Percentiles rank a stretch among this genome's conserved stretches.
These are phyloP conservation scores for Oemleria cerasiformis DNA, from an alignment of 306 rosid species.

Conservation along the genomic window DNA sequence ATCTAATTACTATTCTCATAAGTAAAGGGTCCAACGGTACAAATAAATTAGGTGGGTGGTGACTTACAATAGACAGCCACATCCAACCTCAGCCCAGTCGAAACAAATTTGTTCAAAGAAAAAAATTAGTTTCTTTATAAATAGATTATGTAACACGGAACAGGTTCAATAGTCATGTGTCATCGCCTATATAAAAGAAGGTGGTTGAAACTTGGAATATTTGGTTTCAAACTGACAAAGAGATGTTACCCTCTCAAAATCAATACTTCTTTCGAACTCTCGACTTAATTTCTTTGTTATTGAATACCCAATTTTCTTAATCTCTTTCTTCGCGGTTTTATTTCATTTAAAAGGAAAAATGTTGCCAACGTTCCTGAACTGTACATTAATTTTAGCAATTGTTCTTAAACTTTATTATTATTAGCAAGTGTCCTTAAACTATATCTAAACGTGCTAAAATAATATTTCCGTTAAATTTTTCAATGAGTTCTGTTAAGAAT, in stretches of 20 bases:
- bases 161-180: not conserved
- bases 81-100: constrained; percentile 2
- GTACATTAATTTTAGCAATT: too few species aligned
- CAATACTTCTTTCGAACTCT: not conserved
- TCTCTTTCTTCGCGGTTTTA: not conserved
- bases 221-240: constrained; percentile 8
- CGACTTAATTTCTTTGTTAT: not conserved
- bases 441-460: too few species aligned
- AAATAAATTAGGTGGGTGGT: constrained; percentile 24
- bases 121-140: not conserved
- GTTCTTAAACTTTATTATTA: too few species aligned
- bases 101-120: constrained; percentile 12
- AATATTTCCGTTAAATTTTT: too few species aligned
- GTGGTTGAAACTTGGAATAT: constrained; percentile 3
- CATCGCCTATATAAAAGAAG: not conserved
- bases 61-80: constrained; percentile 26
- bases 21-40: not conserved
- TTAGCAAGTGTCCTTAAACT: too few species aligned
- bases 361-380: too few species aligned
- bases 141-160: constrained; percentile 26
- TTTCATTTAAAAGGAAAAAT: too few species aligned
- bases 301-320: not conserved
- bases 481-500: too few species aligned
- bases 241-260: constrained; percentile 4
- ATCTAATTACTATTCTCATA: not conserved